Conservation (phyloP, 139 green algal species). For the Eudorina sp. region DNA sequence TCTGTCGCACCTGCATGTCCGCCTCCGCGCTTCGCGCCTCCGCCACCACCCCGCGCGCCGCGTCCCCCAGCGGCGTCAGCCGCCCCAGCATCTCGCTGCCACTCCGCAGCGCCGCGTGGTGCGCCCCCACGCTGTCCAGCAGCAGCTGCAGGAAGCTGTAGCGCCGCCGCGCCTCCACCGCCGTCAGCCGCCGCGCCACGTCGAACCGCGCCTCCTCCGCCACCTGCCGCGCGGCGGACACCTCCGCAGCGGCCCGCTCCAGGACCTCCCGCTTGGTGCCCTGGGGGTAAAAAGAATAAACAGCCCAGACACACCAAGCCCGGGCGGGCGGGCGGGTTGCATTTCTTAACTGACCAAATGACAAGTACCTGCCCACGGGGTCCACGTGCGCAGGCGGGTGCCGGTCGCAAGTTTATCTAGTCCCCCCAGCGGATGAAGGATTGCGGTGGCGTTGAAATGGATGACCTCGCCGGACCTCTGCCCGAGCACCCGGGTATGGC, state of each 20-base stretch:
- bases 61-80: constrained; percentile 31
- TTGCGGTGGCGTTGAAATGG: too few species aligned
- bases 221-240: constrained; percentile 1
- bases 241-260: constrained; percentile 1
- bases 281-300: too few species aligned
- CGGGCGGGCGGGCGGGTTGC: too few species aligned
- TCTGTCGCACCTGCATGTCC: constrained; percentile 31
- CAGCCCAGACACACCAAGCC: too few species aligned
- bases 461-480: too few species aligned
- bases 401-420: too few species aligned
- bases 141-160: constrained; percentile 51
- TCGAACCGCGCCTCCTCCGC: constrained; percentile 48
- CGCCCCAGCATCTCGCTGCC: constrained; percentile 45
- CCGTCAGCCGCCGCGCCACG: constrained; percentile 24
- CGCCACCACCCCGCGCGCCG: constrained; percentile 18
- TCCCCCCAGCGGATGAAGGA: too few species aligned
- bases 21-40: constrained; percentile 7
- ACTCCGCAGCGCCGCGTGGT: constrained; percentile 33
- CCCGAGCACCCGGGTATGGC: too few species aligned
- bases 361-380: too few species aligned
- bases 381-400: too few species aligned
- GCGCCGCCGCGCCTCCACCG: constrained; percentile 14
- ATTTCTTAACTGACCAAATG: too few species aligned
- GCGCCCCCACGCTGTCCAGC: constrained; percentile 31
- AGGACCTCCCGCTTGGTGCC: constrained; percentile 36